phyloP scores from a whole-genome alignment of 1,284 basidiomycete species.

The Cystobasidiaceae sp. region DNA sequence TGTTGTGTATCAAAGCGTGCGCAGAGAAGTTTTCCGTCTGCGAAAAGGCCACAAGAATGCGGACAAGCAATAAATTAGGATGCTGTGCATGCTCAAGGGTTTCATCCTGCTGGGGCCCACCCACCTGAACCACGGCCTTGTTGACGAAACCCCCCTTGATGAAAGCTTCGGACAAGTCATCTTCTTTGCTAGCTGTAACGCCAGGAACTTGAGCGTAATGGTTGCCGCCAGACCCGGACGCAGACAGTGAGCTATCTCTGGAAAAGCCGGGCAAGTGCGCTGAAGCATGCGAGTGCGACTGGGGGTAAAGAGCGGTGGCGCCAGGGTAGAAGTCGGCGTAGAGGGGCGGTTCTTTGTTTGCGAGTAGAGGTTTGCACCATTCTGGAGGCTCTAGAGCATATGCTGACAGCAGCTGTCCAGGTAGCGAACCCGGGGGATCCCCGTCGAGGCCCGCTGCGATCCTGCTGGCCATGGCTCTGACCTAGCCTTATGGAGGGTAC shows the following conservation, averaged over 20 bases:
- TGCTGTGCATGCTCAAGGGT: not conserved
- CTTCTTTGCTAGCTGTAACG: conserved; percentile 46
- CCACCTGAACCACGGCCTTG: not conserved
- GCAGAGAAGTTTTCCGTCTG: conserved; percentile 56
- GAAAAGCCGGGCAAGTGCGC: conserved; percentile 11
- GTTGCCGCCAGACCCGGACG: not conserved
- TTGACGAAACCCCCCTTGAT: conserved; percentile 16
- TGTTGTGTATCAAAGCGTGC: conserved; percentile 53
- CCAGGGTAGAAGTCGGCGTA: conserved; percentile 28
- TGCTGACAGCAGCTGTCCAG: not conserved
- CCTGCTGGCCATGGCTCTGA: too few species aligned
- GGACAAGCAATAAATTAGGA: not conserved
- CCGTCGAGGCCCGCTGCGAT: too few species aligned
- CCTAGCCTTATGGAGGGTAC: too few species aligned
- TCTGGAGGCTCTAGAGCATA: conserved; percentile 12
- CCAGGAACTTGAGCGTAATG: not conserved
- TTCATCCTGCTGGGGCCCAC: not conserved
- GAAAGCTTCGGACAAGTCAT: conserved; percentile 9
- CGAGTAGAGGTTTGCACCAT: conserved; percentile 16
- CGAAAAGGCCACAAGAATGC: conserved; percentile 27
- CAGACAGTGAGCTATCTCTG: not conserved
- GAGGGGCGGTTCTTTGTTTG: not conserved
- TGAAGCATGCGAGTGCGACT: not conserved
- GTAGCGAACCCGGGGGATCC: too few species aligned
- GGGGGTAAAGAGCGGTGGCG: conserved; percentile 26